Base-by-base conservation (phyloP, 2,329 filamentous ascomycete genomes). In the Clarireedia hainanense region DNA sequence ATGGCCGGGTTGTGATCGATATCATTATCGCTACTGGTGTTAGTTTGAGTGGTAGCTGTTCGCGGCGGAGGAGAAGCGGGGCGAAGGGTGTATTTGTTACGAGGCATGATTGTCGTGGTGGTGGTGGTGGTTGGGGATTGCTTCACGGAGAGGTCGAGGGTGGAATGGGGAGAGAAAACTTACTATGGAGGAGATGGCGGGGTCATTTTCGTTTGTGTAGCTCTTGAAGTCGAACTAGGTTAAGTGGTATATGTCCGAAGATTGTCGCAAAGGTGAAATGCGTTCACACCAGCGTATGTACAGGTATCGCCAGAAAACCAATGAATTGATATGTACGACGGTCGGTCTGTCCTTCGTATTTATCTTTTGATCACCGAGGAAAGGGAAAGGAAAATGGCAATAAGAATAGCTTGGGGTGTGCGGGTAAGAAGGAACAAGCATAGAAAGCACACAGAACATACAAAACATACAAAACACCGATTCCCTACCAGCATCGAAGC, bases 161-260 rank as follows among this genome's bases (percentile, higher is more conserved):
- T 39, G 20, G 9, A 23, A 10, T 6, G 23, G 20, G 23, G 14
- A 17, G 26, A 45, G 24, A 14, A 47, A 47, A 55, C 52, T 55
- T 37, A 55, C 52, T 55, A 55, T 50, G 52, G 52, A 42, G 52
- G 52, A 37, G 52, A 50, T 55, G 46, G 52, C 42, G 52, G 46
- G 46, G 46, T 48, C 46, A 55, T 55, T 55, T 37, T 37, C 40
- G 47, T 48, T 36, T 34, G 51, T 20, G 4, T 36, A 50, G 17
- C 17, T 23, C 10, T 14, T 20, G 17, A n/a, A 20, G 23, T 43
- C 23, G 40, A 43, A 5, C 40, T 17, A 43, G n/a, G 20, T 52
- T 15, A 24, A 43, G 40, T n/a, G n/a, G 14, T 6, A n/a, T 47
- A 17, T 17, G 9, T 6, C 17, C 15, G 15, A 20, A 15, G 5